Base-by-base conservation (phyloP, 352 stramenopile species). In the Nothophytophthora sp. region DNA sequence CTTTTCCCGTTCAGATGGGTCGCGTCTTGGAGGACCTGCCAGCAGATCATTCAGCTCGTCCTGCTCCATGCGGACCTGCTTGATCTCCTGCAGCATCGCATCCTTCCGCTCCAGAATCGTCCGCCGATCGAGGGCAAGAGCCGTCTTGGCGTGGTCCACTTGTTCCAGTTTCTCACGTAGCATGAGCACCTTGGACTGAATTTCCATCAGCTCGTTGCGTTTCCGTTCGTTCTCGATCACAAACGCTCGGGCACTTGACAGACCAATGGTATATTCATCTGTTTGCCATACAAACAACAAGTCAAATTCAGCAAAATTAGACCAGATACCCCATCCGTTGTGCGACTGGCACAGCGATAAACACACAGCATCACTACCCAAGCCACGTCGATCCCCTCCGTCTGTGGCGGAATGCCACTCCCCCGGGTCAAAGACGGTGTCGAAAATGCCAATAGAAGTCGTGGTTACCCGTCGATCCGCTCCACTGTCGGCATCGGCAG, bases 1-100 rank as follows among this genome's bases (percentile, higher is more conserved):
- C 10, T 89, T 88, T 35, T 92, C 69, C 13, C 52, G 33, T 29
- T 91, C 80, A 0, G 53, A 76, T 4, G 82, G 73, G 16, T 92
- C 80, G 29, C 82, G 65, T 19, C 82, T 68, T 3, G 82, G 77
- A 0, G 82, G 82, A 5, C 82, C 82, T 9, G 76, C 77, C 0
- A 92, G 60, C 2, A 43, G 6, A 4, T 58, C 53, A 8, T 68
- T 70, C 2, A 90, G 42, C 0, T 86, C 74, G 6, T 84, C 62
- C 33, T 89, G 65, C 20, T 90, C 69, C 0, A 19, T 25, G 11
- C 59, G 55, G 0, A 90, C 54, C 37, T 87, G 65, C 24, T 61
- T 76, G 23, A 92, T 73, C 20, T 84, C 68, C 16, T 66, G 54
- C 1, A 88, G 32, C 1, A 81, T 20, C 7, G 61, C 60, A 16